phyloP scores from a whole-genome alignment of 2,329 filamentous ascomycete genomes.

The Raffaelea albimanens region DNA sequence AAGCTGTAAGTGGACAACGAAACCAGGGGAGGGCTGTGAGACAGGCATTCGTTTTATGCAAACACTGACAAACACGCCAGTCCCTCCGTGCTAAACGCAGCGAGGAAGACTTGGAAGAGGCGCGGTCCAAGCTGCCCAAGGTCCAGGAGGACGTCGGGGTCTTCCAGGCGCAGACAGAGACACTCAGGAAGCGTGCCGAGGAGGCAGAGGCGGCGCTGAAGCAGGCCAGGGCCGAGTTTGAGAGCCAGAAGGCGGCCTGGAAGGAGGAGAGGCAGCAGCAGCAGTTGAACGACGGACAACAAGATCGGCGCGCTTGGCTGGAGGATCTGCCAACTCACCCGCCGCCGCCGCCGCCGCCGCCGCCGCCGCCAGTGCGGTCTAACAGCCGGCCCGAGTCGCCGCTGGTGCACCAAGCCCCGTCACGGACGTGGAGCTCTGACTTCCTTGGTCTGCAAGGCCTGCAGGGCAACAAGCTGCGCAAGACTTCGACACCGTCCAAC shows the following conservation, averaged over 20 bases:
- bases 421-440: conserved; percentile 45
- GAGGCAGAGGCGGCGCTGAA: conserved; percentile 56
- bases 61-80: conserved; percentile 30
- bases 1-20: conserved; percentile 51
- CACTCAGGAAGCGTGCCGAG: conserved; percentile 55
- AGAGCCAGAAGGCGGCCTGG: conserved; percentile 34
- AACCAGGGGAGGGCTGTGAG: too few relatives aligned
- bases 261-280: conserved; percentile 19
- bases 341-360: conserved; percentile 17
- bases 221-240: conserved; percentile 40
- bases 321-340: conserved; percentile 35
- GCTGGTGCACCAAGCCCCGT: conserved; percentile 34
- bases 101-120: conserved; percentile 75
- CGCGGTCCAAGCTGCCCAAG: conserved; percentile 52
- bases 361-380: conserved; percentile 19
- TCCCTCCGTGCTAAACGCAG: conserved; percentile 55
- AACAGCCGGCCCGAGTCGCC: conserved; percentile 47
- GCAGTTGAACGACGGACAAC: background rate
- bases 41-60: background rate
- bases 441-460: conserved; percentile 36
- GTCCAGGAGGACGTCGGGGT: conserved; percentile 55
- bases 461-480: conserved; percentile 32
- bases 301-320: conserved; percentile 31
- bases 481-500: conserved; percentile 41
- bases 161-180: conserved; percentile 49